phyloP scores from a whole-genome alignment of 192 early-diverging fungal genomes.

The Mortierella hygrophila region DNA sequence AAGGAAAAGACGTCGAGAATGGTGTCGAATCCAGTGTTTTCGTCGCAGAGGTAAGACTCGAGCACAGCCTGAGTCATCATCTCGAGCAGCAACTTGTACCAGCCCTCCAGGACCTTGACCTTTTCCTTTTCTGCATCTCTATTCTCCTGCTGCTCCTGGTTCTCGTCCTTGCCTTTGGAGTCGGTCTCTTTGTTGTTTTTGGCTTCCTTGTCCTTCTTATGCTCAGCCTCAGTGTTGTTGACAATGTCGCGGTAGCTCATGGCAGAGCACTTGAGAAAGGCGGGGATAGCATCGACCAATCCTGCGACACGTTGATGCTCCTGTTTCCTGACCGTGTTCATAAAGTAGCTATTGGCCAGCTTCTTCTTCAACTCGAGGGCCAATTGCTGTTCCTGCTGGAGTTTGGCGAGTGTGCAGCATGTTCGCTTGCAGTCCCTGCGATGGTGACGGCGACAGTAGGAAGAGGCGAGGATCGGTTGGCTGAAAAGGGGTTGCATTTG shows the following conservation, averaged over 20 bases:
- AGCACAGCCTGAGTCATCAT: conserved; percentile 67
- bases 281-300: conserved; percentile 64
- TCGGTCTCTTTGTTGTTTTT: conserved; percentile 17
- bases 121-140: conserved; percentile 13
- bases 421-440: conserved; percentile 53
- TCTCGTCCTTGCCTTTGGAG: conserved; percentile 4
- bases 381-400: conserved; percentile 53
- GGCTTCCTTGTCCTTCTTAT: conserved; percentile 42
- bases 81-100: conserved; percentile 65
- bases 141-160: conserved; percentile 13
- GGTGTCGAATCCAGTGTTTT: conserved; percentile 57
- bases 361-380: conserved; percentile 48
- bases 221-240: conserved; percentile 1
- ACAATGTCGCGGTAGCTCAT: conserved; percentile 58
- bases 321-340: conserved; percentile 32
- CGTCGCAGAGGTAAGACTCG: conserved; percentile 66
- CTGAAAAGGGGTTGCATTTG: conserved; percentile 24
- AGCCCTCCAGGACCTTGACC: conserved; percentile 61
- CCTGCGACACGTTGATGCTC: conserved; percentile 51
- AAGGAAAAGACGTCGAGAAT: conserved; percentile 67
- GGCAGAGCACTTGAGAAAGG: conserved; percentile 64
- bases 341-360: conserved; percentile 50
- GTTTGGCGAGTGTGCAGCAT: conserved; percentile 47
- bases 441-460: conserved; percentile 63
- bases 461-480: conserved; percentile 38